Conservation (phyloP, 148 eudicot species). For the Rhododendron henanense region DNA sequence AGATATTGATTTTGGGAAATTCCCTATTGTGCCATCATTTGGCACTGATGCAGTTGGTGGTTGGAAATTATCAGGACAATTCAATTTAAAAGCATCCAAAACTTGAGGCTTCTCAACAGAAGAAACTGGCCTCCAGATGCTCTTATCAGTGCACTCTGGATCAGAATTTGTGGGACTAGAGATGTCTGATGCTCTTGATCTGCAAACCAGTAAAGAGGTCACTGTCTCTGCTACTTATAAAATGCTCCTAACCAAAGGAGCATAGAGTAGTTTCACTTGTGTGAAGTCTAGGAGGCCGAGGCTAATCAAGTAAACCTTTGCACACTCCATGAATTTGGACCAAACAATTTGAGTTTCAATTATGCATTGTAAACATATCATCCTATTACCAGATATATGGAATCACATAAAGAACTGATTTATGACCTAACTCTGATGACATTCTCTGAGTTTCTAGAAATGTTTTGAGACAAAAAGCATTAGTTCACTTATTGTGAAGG, state of each 20-base stretch:
- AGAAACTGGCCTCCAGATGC: conserved; percentile 17
- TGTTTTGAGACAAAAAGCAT: neutral
- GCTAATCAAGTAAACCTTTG: neutral
- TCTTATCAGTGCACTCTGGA: conserved; percentile 11
- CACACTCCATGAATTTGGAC: neutral
- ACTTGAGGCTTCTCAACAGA: conserved; percentile 13
- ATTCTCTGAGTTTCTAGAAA: neutral
- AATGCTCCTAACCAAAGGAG: neutral
- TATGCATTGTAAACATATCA: neutral
- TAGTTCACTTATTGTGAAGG: neutral
- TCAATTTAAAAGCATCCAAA: neutral
- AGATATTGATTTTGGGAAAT: conserved; percentile 10
- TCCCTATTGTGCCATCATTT: conserved; percentile 9
- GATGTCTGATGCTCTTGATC: conserved; percentile 11
- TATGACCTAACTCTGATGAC: neutral
- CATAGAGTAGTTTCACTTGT: neutral
- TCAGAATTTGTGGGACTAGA: neutral
- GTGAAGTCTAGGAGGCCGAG: neutral
- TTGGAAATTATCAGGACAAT: conserved; percentile 10
- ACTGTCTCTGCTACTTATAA: neutral
- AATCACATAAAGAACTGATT: neutral
- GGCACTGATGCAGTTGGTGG: conserved; percentile 12
- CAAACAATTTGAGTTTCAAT: neutral
- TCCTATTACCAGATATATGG: neutral
- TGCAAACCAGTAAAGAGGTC: conserved; percentile 15